These are phyloP conservation scores for Aspergillus sp. DNA, from an alignment of 2,329 filamentous ascomycete genomes.

Conservation along the genomic window DNA sequence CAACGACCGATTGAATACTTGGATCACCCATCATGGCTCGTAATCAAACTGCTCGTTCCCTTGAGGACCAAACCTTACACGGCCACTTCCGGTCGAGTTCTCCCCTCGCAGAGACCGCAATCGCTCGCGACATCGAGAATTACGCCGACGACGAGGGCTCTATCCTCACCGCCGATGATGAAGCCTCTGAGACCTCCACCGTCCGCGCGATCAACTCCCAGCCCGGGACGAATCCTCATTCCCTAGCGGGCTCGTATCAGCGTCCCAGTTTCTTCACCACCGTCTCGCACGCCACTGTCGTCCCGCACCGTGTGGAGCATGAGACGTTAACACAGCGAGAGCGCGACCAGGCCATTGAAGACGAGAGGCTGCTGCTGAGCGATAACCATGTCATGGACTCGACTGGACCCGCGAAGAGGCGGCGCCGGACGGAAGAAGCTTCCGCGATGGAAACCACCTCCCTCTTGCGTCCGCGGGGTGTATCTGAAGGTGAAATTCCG, in stretches of 20 bases:
- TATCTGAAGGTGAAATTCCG: constrained; percentile 48
- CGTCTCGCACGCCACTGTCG: constrained; percentile 67
- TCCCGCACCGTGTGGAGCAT: constrained; percentile 49
- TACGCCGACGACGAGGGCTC: constrained; percentile 57
- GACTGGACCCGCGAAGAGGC: constrained; percentile 3
- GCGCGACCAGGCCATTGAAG: constrained; percentile 52
- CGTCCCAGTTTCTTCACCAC: constrained; percentile 75
- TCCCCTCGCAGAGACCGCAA: constrained; percentile 64
- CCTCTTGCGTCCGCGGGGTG: constrained; percentile 45
- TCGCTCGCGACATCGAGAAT: constrained; percentile 66
- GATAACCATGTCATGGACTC: constrained; percentile 58
- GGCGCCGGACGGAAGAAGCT: constrained; percentile 8
- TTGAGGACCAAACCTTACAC: constrained; percentile 30
- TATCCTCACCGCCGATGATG: constrained; percentile 34
- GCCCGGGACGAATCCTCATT: constrained; percentile 39
- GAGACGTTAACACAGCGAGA: constrained; percentile 53
- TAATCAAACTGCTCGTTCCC: constrained; percentile 23
- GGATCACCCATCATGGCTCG: constrained; percentile 23
- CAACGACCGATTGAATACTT: background rate
- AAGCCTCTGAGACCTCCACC: constrained; percentile 41
- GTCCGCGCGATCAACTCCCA: constrained; percentile 41
- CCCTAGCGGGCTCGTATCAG: constrained; percentile 67
- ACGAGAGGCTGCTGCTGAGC: constrained; percentile 58
- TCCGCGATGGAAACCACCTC: constrained; percentile 47
- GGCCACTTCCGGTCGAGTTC: constrained; percentile 57